Conservation (phyloP, 139 green algal genomes). For the Desmodesmus armatus region DNA sequence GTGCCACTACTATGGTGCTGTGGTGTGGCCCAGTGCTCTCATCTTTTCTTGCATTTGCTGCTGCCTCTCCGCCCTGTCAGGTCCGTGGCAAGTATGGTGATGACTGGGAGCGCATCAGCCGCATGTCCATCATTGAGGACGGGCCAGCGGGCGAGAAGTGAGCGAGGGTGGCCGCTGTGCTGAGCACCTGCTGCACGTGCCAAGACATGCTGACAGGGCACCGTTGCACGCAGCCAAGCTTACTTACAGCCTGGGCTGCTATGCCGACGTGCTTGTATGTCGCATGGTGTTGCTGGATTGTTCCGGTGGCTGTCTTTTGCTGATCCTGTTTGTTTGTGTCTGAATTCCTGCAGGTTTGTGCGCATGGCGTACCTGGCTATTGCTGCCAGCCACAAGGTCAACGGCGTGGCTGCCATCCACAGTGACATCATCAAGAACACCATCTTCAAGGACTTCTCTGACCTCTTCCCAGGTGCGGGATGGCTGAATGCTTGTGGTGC, state of each 20-base stretch:
- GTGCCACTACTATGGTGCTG: no score
- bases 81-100: conserved; percentile 85
- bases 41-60: no score
- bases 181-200: neutral
- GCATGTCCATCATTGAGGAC: conserved; percentile 98
- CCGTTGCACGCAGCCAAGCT: neutral
- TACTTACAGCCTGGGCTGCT: neutral
- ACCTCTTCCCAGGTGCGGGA: conserved; percentile 56
- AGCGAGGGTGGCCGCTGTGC: neutral
- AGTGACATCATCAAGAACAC: conserved; percentile 90
- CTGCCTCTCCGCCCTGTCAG: no score
- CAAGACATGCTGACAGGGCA: neutral
- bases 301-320: no score
- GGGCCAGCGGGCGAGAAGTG: conserved; percentile 74
- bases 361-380: conserved; percentile 97
- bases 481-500: no score
- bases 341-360: conserved; percentile 76
- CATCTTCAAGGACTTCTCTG: conserved; percentile 85
- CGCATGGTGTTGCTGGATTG: no score
- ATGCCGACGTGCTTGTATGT: neutral
- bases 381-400: conserved; percentile 88
- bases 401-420: conserved; percentile 98
- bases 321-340: neutral
- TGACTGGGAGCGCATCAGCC: conserved; percentile 86
- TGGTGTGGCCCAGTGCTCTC: no score